A percentile compares a stretch with the other conserved stretches of the same genome.
phyloP scores from a whole-genome alignment of 208 protist species.

The Angomonas deanei region DNA sequence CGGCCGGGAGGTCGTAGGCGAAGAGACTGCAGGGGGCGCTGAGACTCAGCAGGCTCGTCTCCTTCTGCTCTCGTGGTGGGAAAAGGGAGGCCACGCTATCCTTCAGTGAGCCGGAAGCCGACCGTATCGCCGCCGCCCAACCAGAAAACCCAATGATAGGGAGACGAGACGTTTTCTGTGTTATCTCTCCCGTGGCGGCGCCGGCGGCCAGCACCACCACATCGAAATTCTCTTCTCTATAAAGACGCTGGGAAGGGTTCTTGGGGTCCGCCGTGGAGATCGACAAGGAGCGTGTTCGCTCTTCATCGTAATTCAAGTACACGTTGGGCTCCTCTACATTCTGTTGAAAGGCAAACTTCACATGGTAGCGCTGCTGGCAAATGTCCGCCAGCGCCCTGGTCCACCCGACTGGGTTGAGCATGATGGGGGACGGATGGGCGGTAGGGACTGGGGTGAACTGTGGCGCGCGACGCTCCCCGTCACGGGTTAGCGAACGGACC shows the following conservation, averaged over 20 bases:
- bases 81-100: background rate
- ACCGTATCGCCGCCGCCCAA: slow-evolving; percentile 22
- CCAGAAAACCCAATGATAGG: slow-evolving; percentile 67
- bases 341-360: slow-evolving; percentile 54
- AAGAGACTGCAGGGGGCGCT: slow-evolving; percentile 30
- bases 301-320: slow-evolving; percentile 59
- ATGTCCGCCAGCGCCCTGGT: slow-evolving; percentile 56
- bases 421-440: slow-evolving; percentile 47
- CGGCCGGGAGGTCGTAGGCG: slow-evolving; percentile 12
- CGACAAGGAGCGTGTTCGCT: slow-evolving; percentile 49
- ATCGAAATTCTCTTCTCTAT: slow-evolving; percentile 40
- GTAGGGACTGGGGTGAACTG: slow-evolving; percentile 17
- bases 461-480: background rate
- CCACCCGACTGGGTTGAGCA: slow-evolving; percentile 75
- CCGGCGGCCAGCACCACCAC: slow-evolving; percentile 77
- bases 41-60: slow-evolving; percentile 16
- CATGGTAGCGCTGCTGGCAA: slow-evolving; percentile 34
- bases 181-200: slow-evolving; percentile 42
- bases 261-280: slow-evolving; percentile 27
- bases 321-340: slow-evolving; percentile 40
- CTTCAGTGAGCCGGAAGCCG: background rate
- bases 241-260: slow-evolving; percentile 17
- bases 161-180: slow-evolving; percentile 45
- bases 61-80: background rate
- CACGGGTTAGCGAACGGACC: slow-evolving; percentile 5